phyloP scores from a whole-genome alignment of 179 eudicot species.

The Vitellaria paradoxa region DNA sequence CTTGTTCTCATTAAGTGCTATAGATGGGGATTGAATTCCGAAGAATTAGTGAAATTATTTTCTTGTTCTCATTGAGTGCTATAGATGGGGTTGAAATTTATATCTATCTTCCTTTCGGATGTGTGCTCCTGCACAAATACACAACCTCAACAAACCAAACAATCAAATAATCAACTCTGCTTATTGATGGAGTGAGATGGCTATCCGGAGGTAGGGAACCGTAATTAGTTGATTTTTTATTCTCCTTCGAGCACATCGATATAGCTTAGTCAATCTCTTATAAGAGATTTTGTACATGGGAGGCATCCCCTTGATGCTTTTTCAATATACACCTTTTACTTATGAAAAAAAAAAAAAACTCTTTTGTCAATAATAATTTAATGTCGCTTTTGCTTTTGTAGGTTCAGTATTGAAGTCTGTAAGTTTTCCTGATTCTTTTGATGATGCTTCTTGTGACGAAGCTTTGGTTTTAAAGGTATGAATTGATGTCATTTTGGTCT shows the following conservation, averaged over 20 bases:
- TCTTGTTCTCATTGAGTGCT: not conserved
- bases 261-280: too few species aligned
- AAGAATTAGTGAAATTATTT: not conserved
- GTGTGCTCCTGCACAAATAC: too few species aligned
- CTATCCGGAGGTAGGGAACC: too few species aligned
- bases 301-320: too few species aligned
- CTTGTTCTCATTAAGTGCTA: not conserved
- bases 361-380: not conserved
- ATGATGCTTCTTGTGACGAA: slow-evolving; percentile 32
- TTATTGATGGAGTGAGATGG: not conserved
- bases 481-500: slow-evolving; percentile 4
- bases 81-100: too few species aligned
- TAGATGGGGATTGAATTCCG: not conserved
- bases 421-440: slow-evolving; percentile 41
- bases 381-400: slow-evolving; percentile 21
- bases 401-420: slow-evolving; percentile 49
- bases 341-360: not conserved
- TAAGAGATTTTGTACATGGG: too few species aligned
- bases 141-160: not conserved
- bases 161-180: not conserved
- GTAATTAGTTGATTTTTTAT: too few species aligned
- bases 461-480: slow-evolving; percentile 54
- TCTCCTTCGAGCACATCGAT: too few species aligned
- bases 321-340: too few species aligned
- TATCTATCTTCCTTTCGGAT: too few species aligned